These are phyloP conservation scores for Corinectria fuckeliana DNA, from an alignment of 2,329 filamentous ascomycete species.

Conservation along the genomic window DNA sequence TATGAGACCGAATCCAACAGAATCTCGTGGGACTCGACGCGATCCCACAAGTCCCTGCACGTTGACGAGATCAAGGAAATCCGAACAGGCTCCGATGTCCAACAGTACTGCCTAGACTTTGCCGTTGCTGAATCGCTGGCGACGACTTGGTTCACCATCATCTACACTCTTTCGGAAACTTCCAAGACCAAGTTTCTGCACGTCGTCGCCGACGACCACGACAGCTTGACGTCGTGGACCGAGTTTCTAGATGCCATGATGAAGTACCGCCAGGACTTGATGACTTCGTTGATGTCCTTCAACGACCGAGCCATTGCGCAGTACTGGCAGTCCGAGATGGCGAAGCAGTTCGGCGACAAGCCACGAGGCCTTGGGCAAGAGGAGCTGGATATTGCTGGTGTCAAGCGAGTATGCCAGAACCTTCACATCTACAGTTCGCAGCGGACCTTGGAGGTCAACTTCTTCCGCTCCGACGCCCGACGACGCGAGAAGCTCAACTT, in stretches of 20 bases:
- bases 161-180: constrained; percentile 80
- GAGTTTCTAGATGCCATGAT: constrained; percentile 83
- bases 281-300: constrained; percentile 87
- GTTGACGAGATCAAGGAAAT: constrained; percentile 96
- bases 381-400: constrained; percentile 76
- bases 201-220: constrained; percentile 77
- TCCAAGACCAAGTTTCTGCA: constrained; percentile 88
- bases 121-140: constrained; percentile 72
- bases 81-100: constrained; percentile 80
- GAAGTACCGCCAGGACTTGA: constrained; percentile 85
- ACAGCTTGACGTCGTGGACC: constrained; percentile 80
- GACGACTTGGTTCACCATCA: constrained; percentile 84
- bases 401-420: constrained; percentile 84
- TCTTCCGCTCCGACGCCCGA: constrained; percentile 73
- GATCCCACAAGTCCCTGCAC: constrained; percentile 84
- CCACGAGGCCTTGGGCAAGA: constrained; percentile 64
- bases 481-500: constrained; percentile 74
- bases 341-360: constrained; percentile 65
- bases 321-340: constrained; percentile 89
- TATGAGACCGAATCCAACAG: constrained; percentile 85
- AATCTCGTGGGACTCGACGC: constrained; percentile 83
- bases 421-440: constrained; percentile 91
- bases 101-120: constrained; percentile 88
- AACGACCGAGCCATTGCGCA: constrained; percentile 80
- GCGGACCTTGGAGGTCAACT: constrained; percentile 74